phyloP scores from a whole-genome alignment of 1,284 basidiomycete species.

The Fistulinella cinereoalba region DNA sequence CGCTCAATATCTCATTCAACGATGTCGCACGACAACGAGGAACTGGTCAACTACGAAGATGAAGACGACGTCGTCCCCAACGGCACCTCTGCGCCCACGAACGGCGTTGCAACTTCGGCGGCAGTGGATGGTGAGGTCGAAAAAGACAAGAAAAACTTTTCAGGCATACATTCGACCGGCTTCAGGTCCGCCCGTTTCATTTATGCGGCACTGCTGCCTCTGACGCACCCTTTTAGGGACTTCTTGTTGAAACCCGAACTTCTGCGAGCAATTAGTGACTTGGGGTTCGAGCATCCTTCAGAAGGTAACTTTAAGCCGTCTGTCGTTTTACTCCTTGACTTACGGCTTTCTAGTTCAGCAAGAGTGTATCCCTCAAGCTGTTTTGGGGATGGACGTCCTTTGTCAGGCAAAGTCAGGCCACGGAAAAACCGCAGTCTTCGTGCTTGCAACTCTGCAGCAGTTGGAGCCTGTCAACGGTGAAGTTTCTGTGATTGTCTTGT shows the following conservation, averaged over 20 bases:
- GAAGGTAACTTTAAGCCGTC: conserved; percentile 67
- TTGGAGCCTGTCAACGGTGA: conserved; percentile 98
- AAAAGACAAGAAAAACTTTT: conserved; percentile 95
- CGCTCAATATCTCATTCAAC: conserved; percentile 7
- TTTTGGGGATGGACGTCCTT: conserved; percentile 98
- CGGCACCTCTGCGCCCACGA: conserved; percentile 46
- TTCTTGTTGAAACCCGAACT: conserved; percentile 56
- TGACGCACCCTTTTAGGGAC: conserved; percentile 19
- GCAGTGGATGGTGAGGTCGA: conserved; percentile 64
- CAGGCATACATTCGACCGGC: conserved; percentile 94
- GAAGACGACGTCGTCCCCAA: conserved; percentile 83
- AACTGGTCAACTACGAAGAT: conserved; percentile 93
- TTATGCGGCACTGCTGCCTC: not conserved
- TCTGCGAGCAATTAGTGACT: conserved; percentile 95
- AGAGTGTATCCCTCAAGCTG: conserved; percentile 99
- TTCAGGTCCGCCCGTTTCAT: conserved; percentile 63
- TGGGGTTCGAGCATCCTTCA: conserved; percentile 99
- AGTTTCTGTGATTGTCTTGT: conserved; percentile 95
- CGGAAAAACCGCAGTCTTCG: conserved; percentile 99
- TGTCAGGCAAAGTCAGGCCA: conserved; percentile 99
- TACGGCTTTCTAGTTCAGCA: conserved; percentile 85
- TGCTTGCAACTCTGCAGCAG: conserved; percentile 96
- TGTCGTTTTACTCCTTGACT: not conserved
- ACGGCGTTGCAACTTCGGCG: conserved; percentile 51
- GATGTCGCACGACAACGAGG: conserved; percentile 81